phyloP scores from a whole-genome alignment of 148 eudicot species.

The Polygonum aviculare region DNA sequence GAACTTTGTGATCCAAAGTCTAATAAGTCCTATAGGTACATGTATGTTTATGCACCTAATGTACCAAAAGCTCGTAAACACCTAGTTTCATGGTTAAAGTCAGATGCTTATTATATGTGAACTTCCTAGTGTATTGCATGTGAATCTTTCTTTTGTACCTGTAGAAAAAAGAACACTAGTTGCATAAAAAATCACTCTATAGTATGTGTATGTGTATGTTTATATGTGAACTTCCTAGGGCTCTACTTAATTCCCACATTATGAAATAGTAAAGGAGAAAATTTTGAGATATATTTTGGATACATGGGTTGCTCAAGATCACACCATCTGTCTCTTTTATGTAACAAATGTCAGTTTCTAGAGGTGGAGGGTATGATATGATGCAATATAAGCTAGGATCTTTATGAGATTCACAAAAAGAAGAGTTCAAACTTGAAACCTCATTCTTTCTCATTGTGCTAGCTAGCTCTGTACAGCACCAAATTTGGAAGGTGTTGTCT shows the following conservation, averaged over 20 bases:
- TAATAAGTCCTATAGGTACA: too few species aligned
- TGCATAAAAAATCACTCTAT: too few species aligned
- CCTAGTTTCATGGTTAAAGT: too few species aligned
- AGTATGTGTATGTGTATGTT: too few species aligned
- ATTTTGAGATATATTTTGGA: too few species aligned
- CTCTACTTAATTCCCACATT: background rate
- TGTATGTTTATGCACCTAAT: too few species aligned
- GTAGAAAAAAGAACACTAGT: too few species aligned
- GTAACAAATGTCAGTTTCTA: background rate
- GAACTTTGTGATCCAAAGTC: too few species aligned
- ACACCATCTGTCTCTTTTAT: background rate
- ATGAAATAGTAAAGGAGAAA: background rate
- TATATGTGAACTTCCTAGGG: background rate
- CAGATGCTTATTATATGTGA: too few species aligned
- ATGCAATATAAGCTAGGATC: background rate
- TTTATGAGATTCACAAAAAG: background rate
- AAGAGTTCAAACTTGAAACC: slow-evolving; percentile 1
- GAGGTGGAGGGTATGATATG: slow-evolving; percentile 1
- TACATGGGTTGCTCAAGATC: background rate
- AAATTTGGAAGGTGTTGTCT: background rate
- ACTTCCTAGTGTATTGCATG: too few species aligned
- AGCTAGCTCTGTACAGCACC: background rate
- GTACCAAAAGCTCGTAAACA: too few species aligned
- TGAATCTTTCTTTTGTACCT: too few species aligned
- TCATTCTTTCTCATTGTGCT: background rate